Conservation (phyloP, 352 stramenopile species). For the Peronospora belbahrii region DNA sequence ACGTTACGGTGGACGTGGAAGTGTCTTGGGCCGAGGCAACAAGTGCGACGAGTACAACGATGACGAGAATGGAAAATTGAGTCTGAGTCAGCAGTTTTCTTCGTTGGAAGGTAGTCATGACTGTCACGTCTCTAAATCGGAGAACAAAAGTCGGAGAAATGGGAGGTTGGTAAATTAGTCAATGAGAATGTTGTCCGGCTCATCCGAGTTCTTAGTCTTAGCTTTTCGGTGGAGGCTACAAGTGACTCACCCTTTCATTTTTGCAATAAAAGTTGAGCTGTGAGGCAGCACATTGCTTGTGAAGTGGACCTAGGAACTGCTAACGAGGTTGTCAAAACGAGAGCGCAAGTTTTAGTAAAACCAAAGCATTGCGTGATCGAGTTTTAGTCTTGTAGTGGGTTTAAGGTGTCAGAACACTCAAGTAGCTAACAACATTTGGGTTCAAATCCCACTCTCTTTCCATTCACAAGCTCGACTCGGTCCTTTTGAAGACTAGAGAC, state of each 20-base stretch:
- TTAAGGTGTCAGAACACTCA: too few species aligned
- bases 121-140: not conserved
- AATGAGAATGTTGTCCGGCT: not conserved
- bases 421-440: too few species aligned
- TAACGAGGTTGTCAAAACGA: too few species aligned
- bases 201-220: not conserved
- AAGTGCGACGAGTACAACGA: slow-evolving; percentile 14
- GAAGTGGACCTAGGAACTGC: too few species aligned
- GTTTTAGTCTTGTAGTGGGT: too few species aligned
- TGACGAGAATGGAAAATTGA: not conserved
- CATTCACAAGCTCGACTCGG: too few species aligned
- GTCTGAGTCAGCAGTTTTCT: not conserved
- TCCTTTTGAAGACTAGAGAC: too few species aligned
- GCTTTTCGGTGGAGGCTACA: not conserved
- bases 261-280: too few species aligned
- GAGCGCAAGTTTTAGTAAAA: too few species aligned
- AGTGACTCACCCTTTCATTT: not conserved
- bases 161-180: not conserved
- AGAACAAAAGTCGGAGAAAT: not conserved
- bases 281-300: too few species aligned
- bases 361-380: too few species aligned
- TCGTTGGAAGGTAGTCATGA: slow-evolving; percentile 5
- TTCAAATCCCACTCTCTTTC: too few species aligned
- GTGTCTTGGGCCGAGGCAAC: slow-evolving; percentile 22
- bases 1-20: slow-evolving; percentile 3